A percentile compares a stretch with the other conserved stretches of the same genome.
Conservation (phyloP, 1,284 basidiomycete species). For the Melampsora americana region DNA sequence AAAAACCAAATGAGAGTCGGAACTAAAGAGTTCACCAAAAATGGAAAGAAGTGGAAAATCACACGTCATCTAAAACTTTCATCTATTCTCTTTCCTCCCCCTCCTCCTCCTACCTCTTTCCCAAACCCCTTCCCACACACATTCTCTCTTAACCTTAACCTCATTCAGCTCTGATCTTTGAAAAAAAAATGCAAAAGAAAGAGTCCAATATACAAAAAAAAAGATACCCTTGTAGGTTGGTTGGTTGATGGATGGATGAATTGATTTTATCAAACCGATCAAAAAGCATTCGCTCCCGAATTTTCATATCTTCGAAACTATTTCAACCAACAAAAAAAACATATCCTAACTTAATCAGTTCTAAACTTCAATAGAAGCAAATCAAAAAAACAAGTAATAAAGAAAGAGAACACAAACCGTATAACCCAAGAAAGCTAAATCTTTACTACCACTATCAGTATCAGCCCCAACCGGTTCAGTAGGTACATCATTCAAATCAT, state of each 20-base stretch:
- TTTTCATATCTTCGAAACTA: constrained; percentile 44
- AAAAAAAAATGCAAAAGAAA: constrained; percentile 11
- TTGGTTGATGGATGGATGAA: not conserved
- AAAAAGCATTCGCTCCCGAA: constrained; percentile 24
- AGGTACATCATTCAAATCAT: constrained; percentile 80
- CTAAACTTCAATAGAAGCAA: not conserved
- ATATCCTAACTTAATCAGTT: not conserved
- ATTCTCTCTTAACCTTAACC: no score
- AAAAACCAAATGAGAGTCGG: not conserved
- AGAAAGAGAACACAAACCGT: constrained; percentile 44
- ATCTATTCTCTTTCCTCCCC: not conserved
- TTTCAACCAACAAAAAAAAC: not conserved
- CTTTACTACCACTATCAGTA: constrained; percentile 70
- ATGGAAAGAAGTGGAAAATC: not conserved
- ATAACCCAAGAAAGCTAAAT: constrained; percentile 86
- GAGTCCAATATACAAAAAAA: not conserved
- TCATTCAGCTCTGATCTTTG: no score
- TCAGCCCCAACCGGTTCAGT: constrained; percentile 69
- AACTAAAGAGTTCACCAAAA: no score
- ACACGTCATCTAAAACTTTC: not conserved
- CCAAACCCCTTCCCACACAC: not conserved
- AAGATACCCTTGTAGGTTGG: not conserved
- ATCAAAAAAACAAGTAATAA: not conserved
- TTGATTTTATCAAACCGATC: not conserved
- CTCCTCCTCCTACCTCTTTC: not conserved